Evolutionary conservation across 352 stramenopile genomes (phyloP), one percentile per base, ranked within the genome.

Genomic region (Phytophthora ramorum): DNA sequence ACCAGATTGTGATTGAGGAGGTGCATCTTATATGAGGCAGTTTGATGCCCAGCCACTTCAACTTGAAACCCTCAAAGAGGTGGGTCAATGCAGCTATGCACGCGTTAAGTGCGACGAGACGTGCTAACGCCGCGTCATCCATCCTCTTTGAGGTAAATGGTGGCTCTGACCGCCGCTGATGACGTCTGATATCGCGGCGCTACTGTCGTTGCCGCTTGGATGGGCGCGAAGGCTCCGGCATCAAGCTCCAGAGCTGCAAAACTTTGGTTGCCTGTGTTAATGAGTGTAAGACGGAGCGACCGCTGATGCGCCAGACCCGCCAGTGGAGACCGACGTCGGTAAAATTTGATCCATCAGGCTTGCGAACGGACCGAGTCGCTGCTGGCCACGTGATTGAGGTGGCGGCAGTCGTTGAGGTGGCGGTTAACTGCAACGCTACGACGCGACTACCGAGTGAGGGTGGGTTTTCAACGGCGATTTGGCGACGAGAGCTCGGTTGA

Each of bases 371-470:
- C 45, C 48, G 34, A n/a, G 2, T 35, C 45, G 24, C 22, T n/a
- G 20, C 38, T 40, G 26, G 16, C 64, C 64, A 59, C 26, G 22
- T 30, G 62, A 37, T 72, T 55, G 40, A 70, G 66, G 38, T 70
- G 66, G 49, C 26, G n/a, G 34, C 44, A 40, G 13, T 47, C 7
- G 26, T 71, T 55, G 40, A 70, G 66, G 37, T 69, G 66, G 48
- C 32, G 20, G 34, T 34, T 12, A 34, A 34, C 7, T 34, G 7
- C 28, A 34, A 34, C 28, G 28, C 38, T 14, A 67, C 63, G 58
- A 62, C 41, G 60, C 61, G 17, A 73, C 65, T 63, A 58, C 57
- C 30, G 17, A 32, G n/a, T n/a, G n/a, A n/a, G n/a, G n/a, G n/a
- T n/a, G 24, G 61, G 49, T 41, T n/a, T n/a, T n/a, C n/a, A n/a